phyloP scores from a whole-genome alignment of 345 rosid species.

The Anacardium occidentale region DNA sequence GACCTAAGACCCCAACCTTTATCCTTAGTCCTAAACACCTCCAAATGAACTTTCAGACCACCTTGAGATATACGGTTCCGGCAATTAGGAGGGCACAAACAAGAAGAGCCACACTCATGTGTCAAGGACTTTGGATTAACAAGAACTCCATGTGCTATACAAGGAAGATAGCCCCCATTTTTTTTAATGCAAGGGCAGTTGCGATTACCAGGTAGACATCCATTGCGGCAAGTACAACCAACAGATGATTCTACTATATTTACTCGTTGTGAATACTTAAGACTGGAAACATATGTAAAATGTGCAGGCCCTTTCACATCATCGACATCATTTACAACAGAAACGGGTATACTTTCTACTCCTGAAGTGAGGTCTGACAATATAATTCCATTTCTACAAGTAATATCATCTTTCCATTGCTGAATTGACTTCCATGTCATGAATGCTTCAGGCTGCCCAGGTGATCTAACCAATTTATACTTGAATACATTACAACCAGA shows the following conservation, averaged over 20 bases:
- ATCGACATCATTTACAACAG: conserved; percentile 82
- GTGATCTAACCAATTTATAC: conserved; percentile 60
- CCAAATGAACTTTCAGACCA: conserved; percentile 53
- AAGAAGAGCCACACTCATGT: conserved; percentile 77
- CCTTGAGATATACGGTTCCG: conserved; percentile 63
- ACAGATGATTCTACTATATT: conserved; percentile 32
- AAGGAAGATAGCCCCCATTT: conserved; percentile 69
- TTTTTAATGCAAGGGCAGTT: conserved; percentile 67
- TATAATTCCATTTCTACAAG: conserved; percentile 58
- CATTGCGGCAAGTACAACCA: conserved; percentile 54
- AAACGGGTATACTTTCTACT: conserved; percentile 62
- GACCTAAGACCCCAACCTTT: conserved; percentile 92
- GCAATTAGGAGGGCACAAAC: conserved; percentile 68
- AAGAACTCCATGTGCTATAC: conserved; percentile 55
- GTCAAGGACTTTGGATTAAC: conserved; percentile 60
- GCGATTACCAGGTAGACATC: conserved; percentile 63
- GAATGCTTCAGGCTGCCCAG: conserved; percentile 65
- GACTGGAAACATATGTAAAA: conserved; percentile 55
- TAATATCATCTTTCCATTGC: conserved; percentile 49
- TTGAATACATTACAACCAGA: conserved; percentile 70
- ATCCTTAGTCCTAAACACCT: conserved; percentile 57
- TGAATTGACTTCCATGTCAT: conserved; percentile 53
- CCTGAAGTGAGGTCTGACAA: conserved; percentile 79
- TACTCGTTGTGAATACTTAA: conserved; percentile 49
- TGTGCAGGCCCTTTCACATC: conserved; percentile 70